Base-by-base conservation (phyloP, 352 stramenopile genomes). In the Pythium sp. region DNA sequence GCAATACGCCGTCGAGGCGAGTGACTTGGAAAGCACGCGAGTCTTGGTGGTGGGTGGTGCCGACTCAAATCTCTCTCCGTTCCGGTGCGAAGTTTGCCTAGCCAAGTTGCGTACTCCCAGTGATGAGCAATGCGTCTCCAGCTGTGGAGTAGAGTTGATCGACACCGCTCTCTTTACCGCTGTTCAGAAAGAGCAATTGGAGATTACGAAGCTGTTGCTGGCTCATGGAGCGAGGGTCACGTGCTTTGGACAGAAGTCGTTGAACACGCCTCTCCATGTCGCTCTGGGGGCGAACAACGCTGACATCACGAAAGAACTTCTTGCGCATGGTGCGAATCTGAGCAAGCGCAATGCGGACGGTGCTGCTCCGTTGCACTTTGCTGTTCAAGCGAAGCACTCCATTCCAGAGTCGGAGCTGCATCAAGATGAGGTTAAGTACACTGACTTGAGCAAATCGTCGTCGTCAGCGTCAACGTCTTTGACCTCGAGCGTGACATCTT, bases 361-460 rank as follows among this genome's bases (percentile, higher is more conserved):
- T 1, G 71, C 72, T 28, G 74, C 82, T 2, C 72, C 81, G 6
- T 69, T 92, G 15, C 80, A 90, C 30, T 41, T 86, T 32, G 84
- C 84, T 0, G 72, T 89, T 20, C 54, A 77, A 4, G 71, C 73
- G 18, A 65, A 71, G n/a, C 72, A 86, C 43, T 86, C 81, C 1
- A 78, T 92, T n/a, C 70, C 80, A 36, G 71, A 66, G 0, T 75
- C 75, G 41, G 72, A 90, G 58, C 71, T 58, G 2, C 84, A 92
- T 43, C 74, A 82, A 61, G 81, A 79, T 32, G 81, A 92, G 68
- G 73, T 92, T 2, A 34, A 59, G 22, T 92, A 92, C 62, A 87
- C 81, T 1, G 62, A 65, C 1, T 30, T 77, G 12, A 43, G 28
- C 2, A 28, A 6, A 0, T 14, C 15, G 22, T 28, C 28, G 5